Evolutionary conservation across 2,329 filamentous ascomycete species (phyloP).

Genomic region (Monosporascus sp.): DNA sequence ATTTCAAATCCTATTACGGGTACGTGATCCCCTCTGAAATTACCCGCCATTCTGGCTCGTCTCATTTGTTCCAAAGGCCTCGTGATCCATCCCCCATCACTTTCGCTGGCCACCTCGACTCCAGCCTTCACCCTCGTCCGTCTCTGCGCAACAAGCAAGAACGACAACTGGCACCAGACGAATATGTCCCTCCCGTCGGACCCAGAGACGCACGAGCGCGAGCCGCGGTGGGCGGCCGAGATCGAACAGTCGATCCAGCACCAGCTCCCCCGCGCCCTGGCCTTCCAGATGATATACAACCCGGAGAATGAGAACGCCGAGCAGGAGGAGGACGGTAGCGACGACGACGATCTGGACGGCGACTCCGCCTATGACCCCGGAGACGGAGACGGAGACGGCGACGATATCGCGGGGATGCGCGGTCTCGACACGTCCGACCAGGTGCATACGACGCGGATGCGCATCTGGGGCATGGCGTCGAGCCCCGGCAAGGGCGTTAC

Average conservation of each 20-base stretch:
- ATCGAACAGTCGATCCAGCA: slow-evolving; percentile 40
- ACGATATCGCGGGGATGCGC: slow-evolving; percentile 15
- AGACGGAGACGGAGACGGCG: slow-evolving; percentile 13
- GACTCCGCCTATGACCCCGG: slow-evolving; percentile 23
- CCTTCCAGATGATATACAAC: slow-evolving; percentile 29
- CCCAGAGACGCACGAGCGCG: slow-evolving; percentile 5
- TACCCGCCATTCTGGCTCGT: not conserved
- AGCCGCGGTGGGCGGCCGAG: slow-evolving; percentile 43
- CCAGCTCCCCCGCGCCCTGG: slow-evolving; percentile 39
- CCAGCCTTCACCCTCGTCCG: slow-evolving; percentile 50
- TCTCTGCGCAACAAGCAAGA: slow-evolving; percentile 46
- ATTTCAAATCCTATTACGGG: slow-evolving; percentile 42
- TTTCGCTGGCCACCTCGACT: slow-evolving; percentile 22
- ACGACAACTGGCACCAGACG: slow-evolving; percentile 49
- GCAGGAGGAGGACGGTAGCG: slow-evolving; percentile 12
- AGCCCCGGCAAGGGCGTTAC: slow-evolving; percentile 48
- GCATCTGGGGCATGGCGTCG: slow-evolving; percentile 48
- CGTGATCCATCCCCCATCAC: slow-evolving; percentile 38
- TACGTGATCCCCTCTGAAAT: slow-evolving; percentile 12
- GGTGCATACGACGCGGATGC: slow-evolving; percentile 44
- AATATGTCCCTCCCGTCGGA: slow-evolving; percentile 32
- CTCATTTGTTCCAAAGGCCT: slow-evolving; percentile 32
- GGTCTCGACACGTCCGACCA: slow-evolving; percentile 30
- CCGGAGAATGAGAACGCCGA: slow-evolving; percentile 26
- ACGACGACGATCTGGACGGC: slow-evolving; percentile 16